Evolutionary conservation across 805 yeast species (phyloP).

Genomic region (Starmerella davenportii): DNA sequence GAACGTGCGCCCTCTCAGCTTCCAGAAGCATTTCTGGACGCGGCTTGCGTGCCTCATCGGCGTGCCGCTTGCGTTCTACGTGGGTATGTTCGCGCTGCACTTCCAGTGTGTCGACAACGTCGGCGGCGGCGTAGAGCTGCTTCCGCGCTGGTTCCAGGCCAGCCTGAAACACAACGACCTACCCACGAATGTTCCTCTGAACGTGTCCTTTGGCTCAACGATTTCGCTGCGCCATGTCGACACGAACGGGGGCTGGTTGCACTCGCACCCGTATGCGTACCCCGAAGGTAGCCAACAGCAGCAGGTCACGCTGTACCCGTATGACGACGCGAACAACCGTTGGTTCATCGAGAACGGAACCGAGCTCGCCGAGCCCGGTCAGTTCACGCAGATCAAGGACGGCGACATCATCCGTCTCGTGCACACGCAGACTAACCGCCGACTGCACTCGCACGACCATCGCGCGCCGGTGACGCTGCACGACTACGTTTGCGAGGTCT

Average conservation of each 20-base stretch:
- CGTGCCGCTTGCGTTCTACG: conserved; percentile 43
- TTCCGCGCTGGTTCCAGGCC: conserved; percentile 54
- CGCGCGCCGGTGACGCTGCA: conserved; percentile 83
- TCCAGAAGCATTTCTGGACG: conserved; percentile 27
- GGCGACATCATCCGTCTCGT: conserved; percentile 46
- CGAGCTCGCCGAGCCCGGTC: conserved; percentile 25
- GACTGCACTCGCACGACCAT: conserved; percentile 50
- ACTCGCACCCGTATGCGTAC: conserved; percentile 52
- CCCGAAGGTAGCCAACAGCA: conserved; percentile 54
- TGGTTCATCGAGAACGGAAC: conserved; percentile 47
- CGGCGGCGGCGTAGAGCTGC: conserved; percentile 43
- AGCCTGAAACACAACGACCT: conserved; percentile 31
- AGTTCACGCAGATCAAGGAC: conserved; percentile 33
- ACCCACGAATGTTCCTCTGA: conserved; percentile 35
- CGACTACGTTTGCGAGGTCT: conserved; percentile 74
- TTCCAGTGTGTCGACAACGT: conserved; percentile 28
- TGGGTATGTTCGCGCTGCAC: conserved; percentile 40
- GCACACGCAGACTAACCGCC: conserved; percentile 50
- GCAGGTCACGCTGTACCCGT: conserved; percentile 58
- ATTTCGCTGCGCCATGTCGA: conserved; percentile 54
- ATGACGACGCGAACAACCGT: conserved; percentile 46
- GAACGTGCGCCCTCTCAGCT: conserved; percentile 24
- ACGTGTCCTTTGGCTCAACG: conserved; percentile 53
- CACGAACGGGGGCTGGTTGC: conserved; percentile 60
- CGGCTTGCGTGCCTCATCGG: conserved; percentile 30